phyloP scores from a whole-genome alignment of 495 filamentous ascomycete genomes.

The Friedmanniomyces endolithicus region DNA sequence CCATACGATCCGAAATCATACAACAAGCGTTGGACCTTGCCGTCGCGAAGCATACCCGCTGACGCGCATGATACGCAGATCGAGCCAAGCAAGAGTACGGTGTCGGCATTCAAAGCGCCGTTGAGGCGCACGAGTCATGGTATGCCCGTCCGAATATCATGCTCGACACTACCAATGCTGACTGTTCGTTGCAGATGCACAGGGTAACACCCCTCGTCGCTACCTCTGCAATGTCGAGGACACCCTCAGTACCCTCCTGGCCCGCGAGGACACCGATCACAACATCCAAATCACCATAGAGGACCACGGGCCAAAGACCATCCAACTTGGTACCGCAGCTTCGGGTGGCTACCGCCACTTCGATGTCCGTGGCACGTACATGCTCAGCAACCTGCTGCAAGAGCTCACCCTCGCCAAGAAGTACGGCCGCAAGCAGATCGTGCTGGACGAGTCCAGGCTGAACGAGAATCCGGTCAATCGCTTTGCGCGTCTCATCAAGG shows the following conservation, averaged over 20 bases:
- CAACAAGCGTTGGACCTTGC: neutral
- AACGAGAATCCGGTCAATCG: constrained; percentile 88
- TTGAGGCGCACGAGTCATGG: constrained; percentile 20
- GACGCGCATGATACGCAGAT: constrained; percentile 4
- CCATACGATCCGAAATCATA: neutral
- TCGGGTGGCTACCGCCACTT: constrained; percentile 73
- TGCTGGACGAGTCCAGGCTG: constrained; percentile 75
- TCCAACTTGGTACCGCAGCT: constrained; percentile 71
- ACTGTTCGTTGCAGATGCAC: constrained; percentile 35
- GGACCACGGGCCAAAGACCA: constrained; percentile 79
- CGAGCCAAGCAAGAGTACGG: neutral
- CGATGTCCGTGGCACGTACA: constrained; percentile 86
- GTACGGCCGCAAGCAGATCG: constrained; percentile 67
- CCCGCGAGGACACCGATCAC: constrained; percentile 76
- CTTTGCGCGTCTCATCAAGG: constrained; percentile 69
- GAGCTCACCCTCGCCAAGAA: constrained; percentile 83
- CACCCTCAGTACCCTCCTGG: constrained; percentile 57
- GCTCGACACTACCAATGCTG: neutral
- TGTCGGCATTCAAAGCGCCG: constrained; percentile 1
- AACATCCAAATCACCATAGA: constrained; percentile 97
- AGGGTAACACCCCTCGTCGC: constrained; percentile 42
- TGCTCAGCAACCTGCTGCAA: constrained; percentile 88
- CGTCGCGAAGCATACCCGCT: neutral
- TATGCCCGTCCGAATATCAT: neutral
- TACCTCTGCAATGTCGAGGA: constrained; percentile 68